These are phyloP conservation scores for Cladosporium sp. DNA, from an alignment of 2,329 filamentous ascomycete genomes.

Conservation along the genomic window DNA sequence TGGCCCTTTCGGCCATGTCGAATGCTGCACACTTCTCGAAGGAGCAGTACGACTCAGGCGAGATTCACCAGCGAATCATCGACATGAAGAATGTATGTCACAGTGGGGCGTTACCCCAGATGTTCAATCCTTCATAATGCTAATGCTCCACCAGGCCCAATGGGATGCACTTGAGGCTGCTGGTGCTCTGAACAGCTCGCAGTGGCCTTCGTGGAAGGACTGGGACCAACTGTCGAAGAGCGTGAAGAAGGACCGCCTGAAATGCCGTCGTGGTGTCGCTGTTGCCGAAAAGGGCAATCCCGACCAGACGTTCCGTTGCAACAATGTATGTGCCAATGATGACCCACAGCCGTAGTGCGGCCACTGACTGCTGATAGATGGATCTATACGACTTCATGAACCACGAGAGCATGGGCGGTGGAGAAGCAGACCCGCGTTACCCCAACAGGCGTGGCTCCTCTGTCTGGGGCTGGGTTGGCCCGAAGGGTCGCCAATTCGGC, in stretches of 20 bases:
- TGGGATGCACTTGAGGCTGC: constrained; percentile 23
- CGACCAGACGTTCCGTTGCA: constrained; percentile 36
- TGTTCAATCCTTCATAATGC: neutral
- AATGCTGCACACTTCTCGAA: constrained; percentile 21
- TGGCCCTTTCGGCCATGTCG: constrained; percentile 15
- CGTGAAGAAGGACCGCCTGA: constrained; percentile 23
- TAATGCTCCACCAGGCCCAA: constrained; percentile 13
- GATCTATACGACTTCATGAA: constrained; percentile 38
- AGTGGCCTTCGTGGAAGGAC: constrained; percentile 30
- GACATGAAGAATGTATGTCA: constrained; percentile 27
- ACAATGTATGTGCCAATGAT: constrained; percentile 30
- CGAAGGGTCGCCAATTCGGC: constrained; percentile 48
- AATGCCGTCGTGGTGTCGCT: constrained; percentile 36
- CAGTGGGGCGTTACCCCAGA: neutral
- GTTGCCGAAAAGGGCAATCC: constrained; percentile 32
- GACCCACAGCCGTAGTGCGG: too few species aligned
- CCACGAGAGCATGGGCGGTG: constrained; percentile 36
- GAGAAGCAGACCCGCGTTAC: constrained; percentile 19
- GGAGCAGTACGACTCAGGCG: constrained; percentile 37
- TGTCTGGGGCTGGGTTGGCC: constrained; percentile 47
- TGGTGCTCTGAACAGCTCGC: constrained; percentile 17
- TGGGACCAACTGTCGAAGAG: constrained; percentile 31
- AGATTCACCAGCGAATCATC: constrained; percentile 35
- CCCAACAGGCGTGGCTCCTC: constrained; percentile 37
- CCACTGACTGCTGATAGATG: constrained; percentile 18